Percentiles rank a stretch among this genome's conserved stretches.
These are phyloP conservation scores for Pyrenochaeta sp. DNA, from an alignment of 2,329 filamentous ascomycete species.

Conservation along the genomic window DNA sequence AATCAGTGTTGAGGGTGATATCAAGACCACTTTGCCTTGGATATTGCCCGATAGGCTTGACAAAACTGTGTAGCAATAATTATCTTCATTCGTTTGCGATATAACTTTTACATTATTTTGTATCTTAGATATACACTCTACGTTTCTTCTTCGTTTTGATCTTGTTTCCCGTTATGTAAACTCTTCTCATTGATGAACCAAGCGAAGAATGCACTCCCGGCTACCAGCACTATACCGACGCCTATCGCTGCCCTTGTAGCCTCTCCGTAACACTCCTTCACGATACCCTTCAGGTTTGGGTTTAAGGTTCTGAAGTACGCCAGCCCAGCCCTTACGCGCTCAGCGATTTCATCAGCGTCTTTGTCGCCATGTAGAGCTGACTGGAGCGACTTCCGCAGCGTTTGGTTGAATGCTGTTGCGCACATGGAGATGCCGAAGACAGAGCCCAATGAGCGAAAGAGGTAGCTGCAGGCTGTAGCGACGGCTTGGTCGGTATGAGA, in stretches of 20 bases:
- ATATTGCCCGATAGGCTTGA: constrained; percentile 1
- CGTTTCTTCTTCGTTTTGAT: background rate
- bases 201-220: constrained; percentile 56
- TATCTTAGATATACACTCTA: background rate
- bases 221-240: constrained; percentile 60
- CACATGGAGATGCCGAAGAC: constrained; percentile 73
- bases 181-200: constrained; percentile 58
- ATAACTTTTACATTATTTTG: too few species aligned
- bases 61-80: background rate
- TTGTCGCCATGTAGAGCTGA: constrained; percentile 63
- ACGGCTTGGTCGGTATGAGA: constrained; percentile 74
- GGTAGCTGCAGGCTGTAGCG: constrained; percentile 79
- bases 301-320: constrained; percentile 73
- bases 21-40: constrained; percentile 18
- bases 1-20: constrained; percentile 22
- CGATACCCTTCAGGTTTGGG: constrained; percentile 65
- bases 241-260: constrained; percentile 62
- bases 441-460: constrained; percentile 77
- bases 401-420: constrained; percentile 76
- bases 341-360: constrained; percentile 71
- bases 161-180: constrained; percentile 23
- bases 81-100: too few species aligned
- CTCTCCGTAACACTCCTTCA: constrained; percentile 72
- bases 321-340: constrained; percentile 73
- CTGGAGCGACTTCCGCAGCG: constrained; percentile 66